These are phyloP conservation scores for Colletotrichum musicola DNA, from an alignment of 2,329 filamentous ascomycete species.

Conservation along the genomic window DNA sequence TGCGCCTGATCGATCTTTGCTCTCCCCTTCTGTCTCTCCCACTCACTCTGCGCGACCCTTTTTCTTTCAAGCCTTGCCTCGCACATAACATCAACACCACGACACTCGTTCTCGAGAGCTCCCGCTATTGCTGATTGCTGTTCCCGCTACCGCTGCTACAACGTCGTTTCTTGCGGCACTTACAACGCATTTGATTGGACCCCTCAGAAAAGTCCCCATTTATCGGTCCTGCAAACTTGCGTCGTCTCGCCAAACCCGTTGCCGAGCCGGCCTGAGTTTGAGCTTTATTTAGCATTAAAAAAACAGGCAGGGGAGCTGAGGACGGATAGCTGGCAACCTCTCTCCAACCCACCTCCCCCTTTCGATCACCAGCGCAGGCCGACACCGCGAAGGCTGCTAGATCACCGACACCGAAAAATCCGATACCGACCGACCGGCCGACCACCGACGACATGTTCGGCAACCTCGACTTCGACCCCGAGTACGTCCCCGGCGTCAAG, in stretches of 20 bases:
- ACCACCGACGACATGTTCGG: constrained; percentile 54
- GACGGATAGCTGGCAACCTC: constrained; percentile 32
- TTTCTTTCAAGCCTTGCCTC: not conserved
- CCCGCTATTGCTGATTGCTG: too few species aligned
- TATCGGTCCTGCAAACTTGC: constrained; percentile 22
- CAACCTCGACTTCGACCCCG: constrained; percentile 65
- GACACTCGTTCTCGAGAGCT: constrained; percentile 16
- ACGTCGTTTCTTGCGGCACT: constrained; percentile 12
- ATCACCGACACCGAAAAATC: not conserved
- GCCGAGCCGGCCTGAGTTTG: constrained; percentile 37
- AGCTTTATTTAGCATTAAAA: constrained; percentile 34
- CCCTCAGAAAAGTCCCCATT: constrained; percentile 2
- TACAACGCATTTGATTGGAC: constrained; percentile 26
- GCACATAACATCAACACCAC: not conserved
- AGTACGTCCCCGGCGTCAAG: constrained; percentile 68
- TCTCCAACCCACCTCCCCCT: constrained; percentile 20
- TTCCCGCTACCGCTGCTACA: too few species aligned
- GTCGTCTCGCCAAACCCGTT: constrained; percentile 38
- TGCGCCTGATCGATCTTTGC: constrained; percentile 16
- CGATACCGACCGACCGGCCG: constrained; percentile 9
- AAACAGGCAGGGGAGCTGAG: constrained; percentile 36
- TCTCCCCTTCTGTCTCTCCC: not conserved
- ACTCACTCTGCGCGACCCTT: not conserved
- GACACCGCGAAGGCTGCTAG: not conserved
- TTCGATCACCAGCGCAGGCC: constrained; percentile 23